phyloP scores from a whole-genome alignment of 208 protist species.

The Trypanosoma melophagium region DNA sequence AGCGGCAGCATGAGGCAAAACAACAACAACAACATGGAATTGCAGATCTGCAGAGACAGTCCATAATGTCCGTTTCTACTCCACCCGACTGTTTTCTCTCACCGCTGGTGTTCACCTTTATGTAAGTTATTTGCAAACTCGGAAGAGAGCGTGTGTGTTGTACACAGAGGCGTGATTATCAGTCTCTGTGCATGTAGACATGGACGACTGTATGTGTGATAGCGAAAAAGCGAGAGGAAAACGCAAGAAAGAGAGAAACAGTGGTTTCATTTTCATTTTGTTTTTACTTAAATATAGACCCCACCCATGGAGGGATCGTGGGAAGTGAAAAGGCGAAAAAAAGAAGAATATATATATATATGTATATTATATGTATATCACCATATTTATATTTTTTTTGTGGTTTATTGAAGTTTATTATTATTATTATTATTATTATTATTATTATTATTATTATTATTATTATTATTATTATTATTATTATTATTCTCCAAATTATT shows the following conservation, averaged over 20 bases:
- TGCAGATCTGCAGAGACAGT: background rate
- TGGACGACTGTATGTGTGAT: too few relatives aligned
- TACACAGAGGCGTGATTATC: too few relatives aligned
- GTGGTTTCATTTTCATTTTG: too few relatives aligned
- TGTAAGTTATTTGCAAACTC: background rate
- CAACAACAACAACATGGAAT: slow-evolving; percentile 1
- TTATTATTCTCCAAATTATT: background rate
- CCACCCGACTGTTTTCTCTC: slow-evolving; percentile 18
- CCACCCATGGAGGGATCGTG: too few relatives aligned
- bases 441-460: slow-evolving; percentile 3
- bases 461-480: slow-evolving; percentile 10
- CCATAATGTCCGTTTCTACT: background rate
- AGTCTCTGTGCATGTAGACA: too few relatives aligned
- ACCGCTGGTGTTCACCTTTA: slow-evolving; percentile 21
- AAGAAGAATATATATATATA: slow-evolving; percentile 25
- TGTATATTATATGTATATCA: slow-evolving; percentile 19
- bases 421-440: slow-evolving; percentile 2
- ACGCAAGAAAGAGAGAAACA: too few relatives aligned
- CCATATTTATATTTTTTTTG: slow-evolving; percentile 1
- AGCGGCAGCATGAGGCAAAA: background rate
- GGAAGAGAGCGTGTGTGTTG: too few relatives aligned
- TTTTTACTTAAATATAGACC: too few relatives aligned
- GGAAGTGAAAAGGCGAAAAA: too few relatives aligned
- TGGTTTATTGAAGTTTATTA: background rate
- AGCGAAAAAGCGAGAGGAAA: too few relatives aligned